phyloP scores from a whole-genome alignment of 2,329 filamentous ascomycete genomes.

The Diaporthe sp. region DNA sequence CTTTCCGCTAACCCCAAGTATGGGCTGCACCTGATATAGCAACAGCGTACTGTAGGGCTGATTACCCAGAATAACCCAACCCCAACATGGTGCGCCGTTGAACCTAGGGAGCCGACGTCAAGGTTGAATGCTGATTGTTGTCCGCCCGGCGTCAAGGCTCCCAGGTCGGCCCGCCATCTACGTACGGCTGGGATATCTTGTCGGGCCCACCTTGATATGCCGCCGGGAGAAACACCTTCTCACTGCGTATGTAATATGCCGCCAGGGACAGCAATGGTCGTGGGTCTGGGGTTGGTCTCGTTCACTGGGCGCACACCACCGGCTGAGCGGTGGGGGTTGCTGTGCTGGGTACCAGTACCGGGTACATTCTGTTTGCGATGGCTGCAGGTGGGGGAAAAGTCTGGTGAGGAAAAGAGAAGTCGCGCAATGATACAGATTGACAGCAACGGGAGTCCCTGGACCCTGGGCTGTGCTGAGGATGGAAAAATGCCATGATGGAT shows the following conservation, averaged over 20 bases:
- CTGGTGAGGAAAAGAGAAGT: not conserved
- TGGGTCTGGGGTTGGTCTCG: not conserved
- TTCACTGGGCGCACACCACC: not conserved
- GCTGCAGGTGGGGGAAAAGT: not conserved
- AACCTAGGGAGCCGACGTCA: not conserved
- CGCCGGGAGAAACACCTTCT: not conserved
- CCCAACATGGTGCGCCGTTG: slow-evolving; percentile 12
- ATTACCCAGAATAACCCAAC: slow-evolving; percentile 1
- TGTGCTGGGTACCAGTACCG: not conserved
- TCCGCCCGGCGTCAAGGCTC: not conserved
- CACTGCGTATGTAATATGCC: not conserved
- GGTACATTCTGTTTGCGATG: not conserved
- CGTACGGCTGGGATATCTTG: not conserved
- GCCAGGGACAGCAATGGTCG: not conserved
- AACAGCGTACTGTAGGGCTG: slow-evolving; percentile 17
- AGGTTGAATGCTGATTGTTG: not conserved
- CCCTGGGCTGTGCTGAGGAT: not conserved
- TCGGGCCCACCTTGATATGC: not conserved
- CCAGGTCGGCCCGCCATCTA: not conserved
- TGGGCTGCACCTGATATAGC: not conserved
- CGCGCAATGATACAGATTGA: slow-evolving; percentile 6
- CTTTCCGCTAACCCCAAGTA: not conserved
- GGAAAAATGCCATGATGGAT: slow-evolving; percentile 6
- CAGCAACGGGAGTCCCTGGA: slow-evolving; percentile 7
- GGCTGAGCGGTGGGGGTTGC: not conserved